Percentiles rank a stretch among this genome's conserved stretches.
Evolutionary conservation across 352 stramenopile genomes (phyloP).

Genomic region (Pythium vanterpoolii): DNA sequence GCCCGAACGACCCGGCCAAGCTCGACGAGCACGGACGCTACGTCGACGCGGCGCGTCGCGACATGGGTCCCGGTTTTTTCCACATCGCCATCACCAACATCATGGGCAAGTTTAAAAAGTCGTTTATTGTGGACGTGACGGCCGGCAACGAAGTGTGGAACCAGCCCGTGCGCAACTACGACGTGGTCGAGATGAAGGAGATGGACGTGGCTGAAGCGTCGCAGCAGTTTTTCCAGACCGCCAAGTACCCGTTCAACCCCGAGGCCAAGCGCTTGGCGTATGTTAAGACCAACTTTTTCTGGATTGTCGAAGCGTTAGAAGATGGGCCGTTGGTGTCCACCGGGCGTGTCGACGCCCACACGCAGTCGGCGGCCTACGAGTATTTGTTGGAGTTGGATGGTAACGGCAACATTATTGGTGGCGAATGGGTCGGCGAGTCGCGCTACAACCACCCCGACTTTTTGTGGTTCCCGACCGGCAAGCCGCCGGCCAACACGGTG

Average conservation of each 20-base stretch:
- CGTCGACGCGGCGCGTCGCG: slow-evolving; percentile 31
- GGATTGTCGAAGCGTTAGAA: slow-evolving; percentile 37
- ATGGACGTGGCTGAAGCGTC: slow-evolving; percentile 29
- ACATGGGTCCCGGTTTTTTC: slow-evolving; percentile 42
- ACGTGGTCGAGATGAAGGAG: slow-evolving; percentile 33
- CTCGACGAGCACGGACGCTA: slow-evolving; percentile 47
- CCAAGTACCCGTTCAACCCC: slow-evolving; percentile 40
- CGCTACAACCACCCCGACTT: slow-evolving; percentile 60
- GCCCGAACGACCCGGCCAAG: background rate
- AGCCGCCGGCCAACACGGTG: background rate
- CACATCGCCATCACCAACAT: slow-evolving; percentile 33
- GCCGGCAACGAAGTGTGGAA: slow-evolving; percentile 47
- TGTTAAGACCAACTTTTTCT: slow-evolving; percentile 38
- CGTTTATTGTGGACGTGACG: slow-evolving; percentile 41
- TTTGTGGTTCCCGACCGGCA: slow-evolving; percentile 50
- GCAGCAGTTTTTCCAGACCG: slow-evolving; percentile 1
- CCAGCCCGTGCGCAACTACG: slow-evolving; percentile 46
- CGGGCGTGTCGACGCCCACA: slow-evolving; percentile 27
- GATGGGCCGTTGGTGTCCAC: slow-evolving; percentile 35
- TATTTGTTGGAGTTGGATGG: slow-evolving; percentile 54
- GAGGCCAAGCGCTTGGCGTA: slow-evolving; percentile 29
- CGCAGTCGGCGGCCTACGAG: slow-evolving; percentile 35
- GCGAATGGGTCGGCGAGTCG: slow-evolving; percentile 55
- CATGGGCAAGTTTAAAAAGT: slow-evolving; percentile 32
- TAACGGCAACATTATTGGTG: slow-evolving; percentile 53